A percentile compares a stretch with the other conserved stretches of the same genome.
These are phyloP conservation scores for Pharnaceum exiguum DNA, from an alignment of 148 eudicot genomes.

Conservation along the genomic window DNA sequence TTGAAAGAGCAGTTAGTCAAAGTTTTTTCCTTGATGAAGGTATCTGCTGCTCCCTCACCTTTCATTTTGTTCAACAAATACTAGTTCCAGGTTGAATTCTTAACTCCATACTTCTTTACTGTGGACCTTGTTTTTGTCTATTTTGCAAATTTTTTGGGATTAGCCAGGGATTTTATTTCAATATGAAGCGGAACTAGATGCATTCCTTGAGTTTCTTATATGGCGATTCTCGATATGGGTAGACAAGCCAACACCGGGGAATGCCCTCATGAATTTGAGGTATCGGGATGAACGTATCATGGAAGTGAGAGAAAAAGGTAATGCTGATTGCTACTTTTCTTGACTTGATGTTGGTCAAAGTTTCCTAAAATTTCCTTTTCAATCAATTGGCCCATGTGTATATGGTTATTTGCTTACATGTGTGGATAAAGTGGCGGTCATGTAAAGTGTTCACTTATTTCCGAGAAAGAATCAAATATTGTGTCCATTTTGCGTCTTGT, in stretches of 20 bases:
- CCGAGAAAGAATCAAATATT: no score
- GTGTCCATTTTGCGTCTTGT: no score
- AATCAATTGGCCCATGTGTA: not conserved
- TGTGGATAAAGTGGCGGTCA: no score
- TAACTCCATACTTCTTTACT: not conserved
- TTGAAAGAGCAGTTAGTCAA: constrained; percentile 89
- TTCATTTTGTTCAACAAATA: not conserved
- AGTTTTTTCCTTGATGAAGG: constrained; percentile 93
- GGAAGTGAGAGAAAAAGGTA: constrained; percentile 76
- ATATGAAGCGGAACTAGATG: constrained; percentile 95
- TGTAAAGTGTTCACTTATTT: no score
- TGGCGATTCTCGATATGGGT: constrained; percentile 99
- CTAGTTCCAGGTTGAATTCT: not conserved
- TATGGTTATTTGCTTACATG: not conserved
- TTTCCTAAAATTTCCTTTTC: not conserved
- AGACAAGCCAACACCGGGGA: constrained; percentile 98
- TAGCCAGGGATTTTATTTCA: constrained; percentile 99
- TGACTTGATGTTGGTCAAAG: no score
- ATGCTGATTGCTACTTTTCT: constrained; percentile 1
- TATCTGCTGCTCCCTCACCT: constrained; percentile 1
- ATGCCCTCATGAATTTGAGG: constrained; percentile 87
- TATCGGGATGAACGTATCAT: constrained; percentile 84
- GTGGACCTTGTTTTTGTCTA: not conserved
- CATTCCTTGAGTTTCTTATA: constrained; percentile 94
- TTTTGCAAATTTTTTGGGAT: constrained; percentile 44